A percentile compares a stretch with the other conserved stretches of the same genome.
Evolutionary conservation across 2,329 filamentous ascomycete species (phyloP).

Genomic region (Colletotrichum sp.): DNA sequence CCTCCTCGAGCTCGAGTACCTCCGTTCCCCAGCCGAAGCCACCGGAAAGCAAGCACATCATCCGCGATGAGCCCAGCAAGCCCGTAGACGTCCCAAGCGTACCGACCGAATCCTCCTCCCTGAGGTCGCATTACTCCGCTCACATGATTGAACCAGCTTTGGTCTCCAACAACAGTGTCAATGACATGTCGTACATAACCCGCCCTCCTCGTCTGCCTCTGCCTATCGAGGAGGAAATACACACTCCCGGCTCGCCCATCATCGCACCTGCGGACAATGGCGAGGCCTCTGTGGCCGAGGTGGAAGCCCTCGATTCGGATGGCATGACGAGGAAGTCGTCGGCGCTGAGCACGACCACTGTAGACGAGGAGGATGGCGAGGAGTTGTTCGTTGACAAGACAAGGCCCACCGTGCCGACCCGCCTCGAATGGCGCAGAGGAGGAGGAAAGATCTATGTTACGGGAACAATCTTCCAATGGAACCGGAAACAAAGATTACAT

Average conservation of each 20-base stretch:
- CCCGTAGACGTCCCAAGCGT: conserved; percentile 62
- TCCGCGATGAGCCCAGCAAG: conserved; percentile 49
- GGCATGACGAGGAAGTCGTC: conserved; percentile 60
- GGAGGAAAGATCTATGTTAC: conserved; percentile 96
- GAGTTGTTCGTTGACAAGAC: conserved; percentile 78
- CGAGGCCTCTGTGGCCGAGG: conserved; percentile 54
- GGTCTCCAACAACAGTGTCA: conserved; percentile 61
- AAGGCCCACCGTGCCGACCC: conserved; percentile 80
- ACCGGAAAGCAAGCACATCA: conserved; percentile 27
- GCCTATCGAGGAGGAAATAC: conserved; percentile 90
- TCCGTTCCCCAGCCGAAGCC: conserved; percentile 22
- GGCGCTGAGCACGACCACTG: conserved; percentile 63
- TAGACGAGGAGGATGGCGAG: conserved; percentile 80
- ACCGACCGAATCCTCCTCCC: conserved; percentile 37
- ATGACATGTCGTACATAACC: conserved; percentile 66
- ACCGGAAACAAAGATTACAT: conserved; percentile 87
- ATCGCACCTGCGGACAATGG: conserved; percentile 75
- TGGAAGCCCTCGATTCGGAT: conserved; percentile 55
- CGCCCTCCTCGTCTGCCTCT: conserved; percentile 89
- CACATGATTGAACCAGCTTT: conserved; percentile 47
- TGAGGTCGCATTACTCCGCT: conserved; percentile 40
- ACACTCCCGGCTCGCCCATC: conserved; percentile 90
- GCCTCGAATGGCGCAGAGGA: conserved; percentile 82
- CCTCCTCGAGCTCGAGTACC: conserved; percentile 25
- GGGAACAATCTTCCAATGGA: conserved; percentile 97